Conservation (phyloP, 306 rosid species). For the Castanea sativa region DNA sequence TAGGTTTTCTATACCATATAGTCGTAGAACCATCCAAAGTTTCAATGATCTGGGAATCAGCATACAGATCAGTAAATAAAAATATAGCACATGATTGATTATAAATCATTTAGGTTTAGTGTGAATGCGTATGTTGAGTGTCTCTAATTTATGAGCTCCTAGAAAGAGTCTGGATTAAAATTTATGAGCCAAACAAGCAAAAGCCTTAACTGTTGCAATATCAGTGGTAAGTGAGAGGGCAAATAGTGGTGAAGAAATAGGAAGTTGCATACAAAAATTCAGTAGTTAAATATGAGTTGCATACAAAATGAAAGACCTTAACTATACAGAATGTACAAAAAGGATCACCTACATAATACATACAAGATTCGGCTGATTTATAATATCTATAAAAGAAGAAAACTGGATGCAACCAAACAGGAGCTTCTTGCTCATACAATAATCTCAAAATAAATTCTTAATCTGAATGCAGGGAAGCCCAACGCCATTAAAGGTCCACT, state of each 20-base stretch:
- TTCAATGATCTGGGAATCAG: slow-evolving; percentile 64
- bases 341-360: no score
- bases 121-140: not conserved
- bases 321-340: no score
- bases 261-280: not conserved
- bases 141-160: not conserved
- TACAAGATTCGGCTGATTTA: no score
- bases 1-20: slow-evolving; percentile 83
- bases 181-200: not conserved
- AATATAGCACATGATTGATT: slow-evolving; percentile 7
- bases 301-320: no score
- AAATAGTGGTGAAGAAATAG: not conserved
- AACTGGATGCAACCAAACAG: no score
- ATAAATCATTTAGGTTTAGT: slow-evolving; percentile 2
- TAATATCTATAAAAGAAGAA: no score
- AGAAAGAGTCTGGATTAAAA: slow-evolving; percentile 1
- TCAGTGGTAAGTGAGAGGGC: not conserved
- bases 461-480: no score
- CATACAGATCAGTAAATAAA: slow-evolving; percentile 3
- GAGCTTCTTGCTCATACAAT: no score
- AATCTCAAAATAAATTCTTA: no score
- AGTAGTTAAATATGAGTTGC: not conserved
- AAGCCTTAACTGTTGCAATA: not conserved
- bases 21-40: slow-evolving; percentile 90
- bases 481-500: no score